Evolutionary conservation across 192 early-diverging fungal species (phyloP), one percentile per base, ranked within the genome.

Genomic region (Radiomyces spectabilis): DNA sequence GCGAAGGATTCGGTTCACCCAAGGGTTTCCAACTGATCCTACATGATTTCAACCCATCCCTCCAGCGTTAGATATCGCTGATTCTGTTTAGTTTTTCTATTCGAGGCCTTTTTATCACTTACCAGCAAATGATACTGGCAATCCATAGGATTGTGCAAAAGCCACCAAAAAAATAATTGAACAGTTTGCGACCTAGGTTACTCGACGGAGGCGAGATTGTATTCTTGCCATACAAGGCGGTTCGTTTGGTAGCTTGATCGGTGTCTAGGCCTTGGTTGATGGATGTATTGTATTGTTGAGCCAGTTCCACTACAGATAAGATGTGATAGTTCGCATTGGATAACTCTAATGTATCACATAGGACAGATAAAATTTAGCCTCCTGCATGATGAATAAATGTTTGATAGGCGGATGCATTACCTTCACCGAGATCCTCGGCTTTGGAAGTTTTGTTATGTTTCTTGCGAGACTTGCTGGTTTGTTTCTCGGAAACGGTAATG

Each of bases 121-220:
- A 65, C 44, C 70, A 75, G 42, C 78, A 83, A 31, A 82, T 83
- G 16, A 89, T 65, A 53, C 72, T 73, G 4, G 78, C 80, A 9
- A 82, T 32, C 87, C 87, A 89, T 24, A 86, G 57, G 24, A 89
- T 66, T 26, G 72, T 65, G 46, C 85, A 82, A 46, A 89, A 89
- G 1, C 87, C 87, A 48, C 84, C 80, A 62, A 85, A 84, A 35
- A 84, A 60, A 31, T 79, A 83, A 0, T 56, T 42, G 27, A 77
- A 51, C 10, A 77, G 32, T 52, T 76, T 78, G 19, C 58, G 46
- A 12, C 56, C 4, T 51, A 63, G 67, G 33, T 75, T 73, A 15
- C 49, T 65, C 5, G 56, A 45, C 13, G 64, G 64, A 13, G 56
- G 65, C 18, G 55, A 61, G 16, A 80, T 59, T 0, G 51, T 47